A percentile compares a stretch with the other conserved stretches of the same genome.
phyloP scores from a whole-genome alignment of 352 stramenopile species.

The Phytophthora citricola region DNA sequence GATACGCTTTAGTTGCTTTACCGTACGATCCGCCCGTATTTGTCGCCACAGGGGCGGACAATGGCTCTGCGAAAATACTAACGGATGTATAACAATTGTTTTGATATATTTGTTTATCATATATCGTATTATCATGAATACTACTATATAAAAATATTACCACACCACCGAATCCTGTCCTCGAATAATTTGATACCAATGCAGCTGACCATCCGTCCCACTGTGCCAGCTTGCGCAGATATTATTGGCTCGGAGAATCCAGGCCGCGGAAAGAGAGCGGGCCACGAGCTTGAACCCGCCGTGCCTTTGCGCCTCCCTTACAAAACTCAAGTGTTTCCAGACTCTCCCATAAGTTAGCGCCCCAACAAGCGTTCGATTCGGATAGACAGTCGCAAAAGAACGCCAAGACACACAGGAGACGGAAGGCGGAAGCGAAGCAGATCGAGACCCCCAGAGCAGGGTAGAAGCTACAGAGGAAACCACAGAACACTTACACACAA shows the following conservation, averaged over 20 bases:
- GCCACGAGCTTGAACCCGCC: slow-evolving; percentile 8
- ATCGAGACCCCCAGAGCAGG: slow-evolving; percentile 7
- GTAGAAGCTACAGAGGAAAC: background rate
- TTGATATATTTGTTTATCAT: too few species aligned
- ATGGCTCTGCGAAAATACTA: too few species aligned
- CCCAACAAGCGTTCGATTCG: slow-evolving; percentile 6
- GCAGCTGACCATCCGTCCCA: slow-evolving; percentile 16
- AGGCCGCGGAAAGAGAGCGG: slow-evolving; percentile 6
- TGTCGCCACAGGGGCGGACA: too few species aligned
- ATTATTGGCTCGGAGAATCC: slow-evolving; percentile 18
- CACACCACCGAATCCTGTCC: background rate
- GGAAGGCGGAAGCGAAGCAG: slow-evolving; percentile 8
- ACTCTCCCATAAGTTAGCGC: slow-evolving; percentile 20
- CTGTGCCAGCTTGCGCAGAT: slow-evolving; percentile 3
- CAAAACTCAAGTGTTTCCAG: slow-evolving; percentile 12
- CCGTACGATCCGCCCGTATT: too few species aligned
- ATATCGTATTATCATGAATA: background rate
- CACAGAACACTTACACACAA: slow-evolving; percentile 11
- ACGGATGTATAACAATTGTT: too few species aligned
- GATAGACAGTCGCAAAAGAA: slow-evolving; percentile 40
- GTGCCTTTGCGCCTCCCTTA: slow-evolving; percentile 11
- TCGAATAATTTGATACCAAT: slow-evolving; percentile 3
- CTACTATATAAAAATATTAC: background rate
- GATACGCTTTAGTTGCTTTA: too few species aligned
- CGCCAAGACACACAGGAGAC: slow-evolving; percentile 15